Evolutionary conservation across 768 basidiomycete genomes (phyloP).

Genomic region (Crepidotus variabilis): DNA sequence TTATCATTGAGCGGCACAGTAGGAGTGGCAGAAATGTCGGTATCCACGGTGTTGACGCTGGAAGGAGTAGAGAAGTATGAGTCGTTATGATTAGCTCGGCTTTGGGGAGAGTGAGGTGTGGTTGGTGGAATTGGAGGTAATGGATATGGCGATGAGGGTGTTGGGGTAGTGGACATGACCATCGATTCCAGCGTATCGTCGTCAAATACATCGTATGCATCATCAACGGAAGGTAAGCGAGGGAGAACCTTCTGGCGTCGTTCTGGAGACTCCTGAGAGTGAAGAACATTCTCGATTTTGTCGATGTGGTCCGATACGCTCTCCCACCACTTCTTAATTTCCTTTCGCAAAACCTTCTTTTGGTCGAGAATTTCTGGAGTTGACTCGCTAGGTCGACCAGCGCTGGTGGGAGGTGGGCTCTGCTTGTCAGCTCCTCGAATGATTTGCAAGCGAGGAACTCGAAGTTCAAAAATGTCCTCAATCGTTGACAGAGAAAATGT

Average conservation of each 20-base stretch:
- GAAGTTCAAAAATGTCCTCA: conserved; percentile 59
- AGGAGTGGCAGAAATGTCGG: conserved; percentile 11
- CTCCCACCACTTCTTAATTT: conserved; percentile 69
- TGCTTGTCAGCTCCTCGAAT: conserved; percentile 22
- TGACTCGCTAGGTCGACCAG: not conserved
- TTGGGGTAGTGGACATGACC: conserved; percentile 14
- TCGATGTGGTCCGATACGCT: conserved; percentile 58
- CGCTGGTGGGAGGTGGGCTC: conserved; percentile 6
- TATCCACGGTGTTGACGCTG: conserved; percentile 7
- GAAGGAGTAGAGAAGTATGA: conserved; percentile 11
- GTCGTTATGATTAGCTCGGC: not conserved
- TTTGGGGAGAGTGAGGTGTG: conserved; percentile 11
- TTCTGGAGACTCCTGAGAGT: conserved; percentile 19
- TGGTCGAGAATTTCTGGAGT: conserved; percentile 29
- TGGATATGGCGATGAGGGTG: conserved; percentile 5
- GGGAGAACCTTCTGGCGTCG: conserved; percentile 48
- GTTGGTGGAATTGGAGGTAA: conserved; percentile 18
- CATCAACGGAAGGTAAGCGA: conserved; percentile 55
- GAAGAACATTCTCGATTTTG: conserved; percentile 43
- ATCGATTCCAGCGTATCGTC: not conserved
- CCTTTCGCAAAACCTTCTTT: conserved; percentile 47
- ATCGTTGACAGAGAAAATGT: conserved; percentile 43
- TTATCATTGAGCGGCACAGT: conserved; percentile 22
- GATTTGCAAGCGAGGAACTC: conserved; percentile 59
- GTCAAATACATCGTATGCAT: conserved; percentile 38